These are phyloP conservation scores for Anisodus acutangulus DNA, from an alignment of 257 asterid genomes.

Conservation along the genomic window DNA sequence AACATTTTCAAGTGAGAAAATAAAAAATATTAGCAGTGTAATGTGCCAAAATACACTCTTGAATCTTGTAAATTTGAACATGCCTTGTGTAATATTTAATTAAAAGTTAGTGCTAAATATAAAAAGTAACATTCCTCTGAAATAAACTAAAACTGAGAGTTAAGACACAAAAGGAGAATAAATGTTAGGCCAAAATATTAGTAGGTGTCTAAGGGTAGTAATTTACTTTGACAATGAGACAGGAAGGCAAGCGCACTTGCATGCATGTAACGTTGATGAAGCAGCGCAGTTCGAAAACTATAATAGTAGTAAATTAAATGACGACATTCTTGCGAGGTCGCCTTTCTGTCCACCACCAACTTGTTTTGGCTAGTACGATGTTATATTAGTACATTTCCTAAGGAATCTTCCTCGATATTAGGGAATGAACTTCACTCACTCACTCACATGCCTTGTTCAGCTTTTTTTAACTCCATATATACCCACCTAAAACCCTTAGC, in stretches of 20 bases:
- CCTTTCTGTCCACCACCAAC: neutral
- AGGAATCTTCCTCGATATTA: constrained; percentile 57
- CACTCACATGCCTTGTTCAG: constrained; percentile 50
- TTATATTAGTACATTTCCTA: neutral
- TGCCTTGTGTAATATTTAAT: no score
- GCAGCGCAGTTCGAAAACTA: neutral
- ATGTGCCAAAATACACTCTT: no score
- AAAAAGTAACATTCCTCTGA: no score
- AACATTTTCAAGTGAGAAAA: no score
- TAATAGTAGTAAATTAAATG: neutral
- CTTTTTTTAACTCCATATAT: constrained; percentile 51
- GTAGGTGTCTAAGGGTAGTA: neutral
- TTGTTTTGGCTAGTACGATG: neutral
- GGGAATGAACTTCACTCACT: constrained; percentile 28
- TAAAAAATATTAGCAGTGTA: no score
- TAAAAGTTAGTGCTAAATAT: no score
- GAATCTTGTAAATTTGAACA: no score
- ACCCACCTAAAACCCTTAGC: neutral
- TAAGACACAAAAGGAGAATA: no score
- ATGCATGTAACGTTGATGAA: neutral
- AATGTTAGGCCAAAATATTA: no score
- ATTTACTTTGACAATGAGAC: neutral
- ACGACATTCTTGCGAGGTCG: constrained; percentile 7
- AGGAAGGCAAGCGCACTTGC: neutral
- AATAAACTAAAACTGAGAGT: no score